A percentile compares a stretch with the other conserved stretches of the same genome.
Conservation (phyloP, 1,284 basidiomycete genomes). For the Leccinum subspadiceum region DNA sequence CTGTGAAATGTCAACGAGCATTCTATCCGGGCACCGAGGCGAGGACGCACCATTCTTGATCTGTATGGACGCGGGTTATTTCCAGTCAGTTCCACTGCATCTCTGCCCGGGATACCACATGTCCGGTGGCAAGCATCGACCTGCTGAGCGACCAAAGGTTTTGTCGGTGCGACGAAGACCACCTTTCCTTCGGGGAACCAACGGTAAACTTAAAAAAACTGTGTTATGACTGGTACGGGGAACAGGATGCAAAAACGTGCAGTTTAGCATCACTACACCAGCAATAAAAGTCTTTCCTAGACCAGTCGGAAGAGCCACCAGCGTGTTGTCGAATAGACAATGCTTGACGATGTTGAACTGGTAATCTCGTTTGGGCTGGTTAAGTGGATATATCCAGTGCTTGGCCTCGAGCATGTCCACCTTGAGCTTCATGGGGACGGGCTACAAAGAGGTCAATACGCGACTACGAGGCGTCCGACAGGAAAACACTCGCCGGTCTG, state of each 20-base stretch:
- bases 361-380: slow-evolving; percentile 87
- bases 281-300: slow-evolving; percentile 99
- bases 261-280: slow-evolving; percentile 94
- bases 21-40: background rate
- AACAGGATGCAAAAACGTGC: slow-evolving; percentile 42
- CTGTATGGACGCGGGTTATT: slow-evolving; percentile 52
- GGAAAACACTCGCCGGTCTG: slow-evolving; percentile 29
- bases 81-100: slow-evolving; percentile 89
- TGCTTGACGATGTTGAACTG: slow-evolving; percentile 92
- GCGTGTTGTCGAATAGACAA: slow-evolving; percentile 89
- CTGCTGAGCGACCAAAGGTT: slow-evolving; percentile 94
- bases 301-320: slow-evolving; percentile 95
- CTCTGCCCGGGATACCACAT: slow-evolving; percentile 89
- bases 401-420: slow-evolving; percentile 77
- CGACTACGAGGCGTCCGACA: background rate
- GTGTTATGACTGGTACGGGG: slow-evolving; percentile 7
- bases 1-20: slow-evolving; percentile 35
- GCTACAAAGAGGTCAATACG: slow-evolving; percentile 38
- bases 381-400: slow-evolving; percentile 93
- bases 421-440: slow-evolving; percentile 73
- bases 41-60: slow-evolving; percentile 56
- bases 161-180: slow-evolving; percentile 94
- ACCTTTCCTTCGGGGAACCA: slow-evolving; percentile 96
- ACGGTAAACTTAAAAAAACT: slow-evolving; percentile 63
- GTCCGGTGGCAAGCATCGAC: slow-evolving; percentile 90